Conservation (phyloP, 305 asterid species). For the Striga hermonthica region DNA sequence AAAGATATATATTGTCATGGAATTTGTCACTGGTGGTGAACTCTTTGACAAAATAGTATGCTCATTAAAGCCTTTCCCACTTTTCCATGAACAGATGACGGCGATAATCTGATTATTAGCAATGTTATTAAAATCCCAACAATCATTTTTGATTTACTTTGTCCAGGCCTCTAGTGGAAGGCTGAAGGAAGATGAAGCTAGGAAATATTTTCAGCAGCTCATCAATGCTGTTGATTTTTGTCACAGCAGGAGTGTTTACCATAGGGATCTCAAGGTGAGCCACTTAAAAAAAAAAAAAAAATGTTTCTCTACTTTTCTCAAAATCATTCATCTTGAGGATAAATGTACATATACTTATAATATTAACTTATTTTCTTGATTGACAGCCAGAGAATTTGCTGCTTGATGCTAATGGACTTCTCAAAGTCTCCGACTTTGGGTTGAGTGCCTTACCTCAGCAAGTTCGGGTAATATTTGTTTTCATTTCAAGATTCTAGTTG, state of each 20-base stretch:
- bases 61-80: neutral
- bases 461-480: conserved; percentile 62
- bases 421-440: conserved; percentile 94
- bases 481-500: neutral
- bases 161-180: conserved; percentile 72
- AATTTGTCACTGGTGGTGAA: conserved; percentile 97
- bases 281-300: neutral
- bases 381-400: conserved; percentile 88
- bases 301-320: neutral
- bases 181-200: conserved; percentile 93
- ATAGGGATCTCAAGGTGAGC: conserved; percentile 60
- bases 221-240: conserved; percentile 70
- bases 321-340: neutral
- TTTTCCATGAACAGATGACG: neutral
- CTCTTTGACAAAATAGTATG: conserved; percentile 92
- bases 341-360: neutral
- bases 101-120: conserved; percentile 1
- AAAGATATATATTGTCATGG: conserved; percentile 90
- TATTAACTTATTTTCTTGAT: conserved; percentile 22
- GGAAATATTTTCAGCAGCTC: conserved; percentile 64
- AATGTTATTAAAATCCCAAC: neutral
- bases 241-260: conserved; percentile 75
- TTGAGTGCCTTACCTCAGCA: conserved; percentile 98
- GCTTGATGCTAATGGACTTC: conserved; percentile 70
- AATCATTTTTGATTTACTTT: conserved; percentile 12